Base-by-base conservation (phyloP, 768 basidiomycete genomes). In the Daedaleopsis sinensis region DNA sequence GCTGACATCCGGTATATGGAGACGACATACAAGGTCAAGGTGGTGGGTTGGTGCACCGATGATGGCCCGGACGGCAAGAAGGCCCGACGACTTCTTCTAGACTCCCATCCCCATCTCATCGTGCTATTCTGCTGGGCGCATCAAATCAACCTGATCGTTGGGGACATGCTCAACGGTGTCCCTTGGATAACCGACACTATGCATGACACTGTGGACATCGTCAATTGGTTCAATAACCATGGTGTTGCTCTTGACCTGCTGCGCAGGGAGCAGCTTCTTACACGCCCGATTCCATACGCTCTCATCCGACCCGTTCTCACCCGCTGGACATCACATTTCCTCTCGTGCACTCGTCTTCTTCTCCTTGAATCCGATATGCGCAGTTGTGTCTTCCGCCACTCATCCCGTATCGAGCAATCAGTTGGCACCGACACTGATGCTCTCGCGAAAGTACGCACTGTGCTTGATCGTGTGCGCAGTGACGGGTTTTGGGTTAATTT, bases 221-320 rank as follows among this genome's bases (percentile, higher is more conserved):
- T 73, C 43, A 69, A 68, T 32, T 75, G 68, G 67, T 73, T 73
- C 48, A 73, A 72, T 50, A 72, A 70, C 58, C 73, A 74, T 42
- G 42, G 60, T 4, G 32, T 18, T 4, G 67, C 71, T 0, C 61
- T 73, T 1, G 65, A 59, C 8, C 52, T 59, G 2, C 15, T 74
- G 16, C 55, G 63, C 1, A 42, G 52, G 3, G 64, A 66, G 24
- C 64, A 70, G 55, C n/a, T 8, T 32, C 35, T n/a, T 4, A 24
- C 39, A 2, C 23, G 47, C 4, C 19, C 43, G 1, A 32, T 4
- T 1, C 56, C 48, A 1, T 19, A 61, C 7, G 59, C 55, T 16
- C 60, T 67, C 18, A 38, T 69, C n/a, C 61, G 55, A 4, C 61
- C 66, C 5, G 58, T 47, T 12, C 23, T 43, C 13, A 69, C 68